Conservation (phyloP, 192 early-diverging fungal species). For the Dissophora globulifera region DNA sequence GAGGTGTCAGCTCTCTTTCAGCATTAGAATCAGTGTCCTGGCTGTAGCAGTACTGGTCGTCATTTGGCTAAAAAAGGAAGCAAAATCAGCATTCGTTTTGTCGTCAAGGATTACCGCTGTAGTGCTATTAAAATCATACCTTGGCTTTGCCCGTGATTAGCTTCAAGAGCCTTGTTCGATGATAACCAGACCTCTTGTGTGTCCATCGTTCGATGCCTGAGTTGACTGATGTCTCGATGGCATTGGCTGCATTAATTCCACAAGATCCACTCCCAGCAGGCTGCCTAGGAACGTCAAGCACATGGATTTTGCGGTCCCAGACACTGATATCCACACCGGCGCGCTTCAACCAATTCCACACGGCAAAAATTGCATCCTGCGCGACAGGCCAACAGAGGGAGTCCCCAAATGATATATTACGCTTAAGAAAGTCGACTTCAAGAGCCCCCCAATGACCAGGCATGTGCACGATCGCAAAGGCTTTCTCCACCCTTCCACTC, state of each 20-base stretch:
- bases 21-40: no score
- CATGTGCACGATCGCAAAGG: neutral
- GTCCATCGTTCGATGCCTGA: neutral
- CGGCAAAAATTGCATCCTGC: neutral
- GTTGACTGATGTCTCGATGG: conserved; percentile 10
- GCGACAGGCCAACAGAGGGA: neutral
- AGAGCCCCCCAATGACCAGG: neutral
- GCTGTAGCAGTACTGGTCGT: no score
- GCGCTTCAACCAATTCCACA: neutral
- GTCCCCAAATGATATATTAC: neutral
- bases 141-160: neutral
- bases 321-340: neutral
- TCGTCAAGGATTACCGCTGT: neutral
- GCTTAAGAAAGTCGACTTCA: neutral
- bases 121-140: neutral
- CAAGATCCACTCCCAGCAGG: conserved; percentile 5
- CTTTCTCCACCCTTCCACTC: neutral
- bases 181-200: neutral
- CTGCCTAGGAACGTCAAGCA: neutral
- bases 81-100: neutral
- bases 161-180: conserved; percentile 1
- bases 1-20: no score
- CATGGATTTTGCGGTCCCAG: neutral
- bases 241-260: conserved; percentile 7
- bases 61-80: no score